Conservation (phyloP, 208 protist genomes). For the Leishmania gerbilli region DNA sequence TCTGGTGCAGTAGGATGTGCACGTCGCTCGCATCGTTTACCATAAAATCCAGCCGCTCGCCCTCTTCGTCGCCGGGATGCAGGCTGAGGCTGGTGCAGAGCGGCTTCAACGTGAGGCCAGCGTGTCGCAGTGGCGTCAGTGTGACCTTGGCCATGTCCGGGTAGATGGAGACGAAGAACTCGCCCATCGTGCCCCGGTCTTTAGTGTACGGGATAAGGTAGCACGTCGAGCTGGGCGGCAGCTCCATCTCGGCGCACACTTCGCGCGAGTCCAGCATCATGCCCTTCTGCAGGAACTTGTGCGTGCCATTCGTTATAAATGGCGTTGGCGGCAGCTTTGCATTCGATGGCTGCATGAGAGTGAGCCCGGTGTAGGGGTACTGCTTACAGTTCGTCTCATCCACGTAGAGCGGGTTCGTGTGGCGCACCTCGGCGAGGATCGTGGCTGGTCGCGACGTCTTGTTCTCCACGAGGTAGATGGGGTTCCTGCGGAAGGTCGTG, state of each 20-base stretch:
- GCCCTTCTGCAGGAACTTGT: conserved; percentile 79
- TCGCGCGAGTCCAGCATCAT: conserved; percentile 83
- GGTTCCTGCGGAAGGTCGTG: conserved; percentile 88
- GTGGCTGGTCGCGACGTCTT: conserved; percentile 60
- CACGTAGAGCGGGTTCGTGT: conserved; percentile 49
- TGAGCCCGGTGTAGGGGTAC: conserved; percentile 84
- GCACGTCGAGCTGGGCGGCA: conserved; percentile 73
- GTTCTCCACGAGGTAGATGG: conserved; percentile 87
- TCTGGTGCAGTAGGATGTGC: conserved; percentile 80
- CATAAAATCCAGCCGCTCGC: conserved; percentile 62
- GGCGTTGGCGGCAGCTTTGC: conserved; percentile 65
- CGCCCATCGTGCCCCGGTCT: conserved; percentile 61
- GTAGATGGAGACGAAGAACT: conserved; percentile 85
- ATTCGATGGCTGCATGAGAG: conserved; percentile 69
- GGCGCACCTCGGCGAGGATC: conserved; percentile 73
- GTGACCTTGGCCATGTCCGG: conserved; percentile 77
- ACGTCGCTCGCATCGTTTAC: conserved; percentile 73
- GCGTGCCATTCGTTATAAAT: conserved; percentile 73
- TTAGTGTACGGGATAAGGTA: conserved; percentile 87
- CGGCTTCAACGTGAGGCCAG: conserved; percentile 58
- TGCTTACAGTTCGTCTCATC: conserved; percentile 63
- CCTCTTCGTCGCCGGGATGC: conserved; percentile 34
- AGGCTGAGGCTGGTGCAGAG: conserved; percentile 36
- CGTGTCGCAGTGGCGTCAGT: conserved; percentile 74
- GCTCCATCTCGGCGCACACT: conserved; percentile 76